These are phyloP conservation scores for Nadsonia starkeyi-henricii DNA, from an alignment of 1,139 yeast genomes.

Conservation along the genomic window DNA sequence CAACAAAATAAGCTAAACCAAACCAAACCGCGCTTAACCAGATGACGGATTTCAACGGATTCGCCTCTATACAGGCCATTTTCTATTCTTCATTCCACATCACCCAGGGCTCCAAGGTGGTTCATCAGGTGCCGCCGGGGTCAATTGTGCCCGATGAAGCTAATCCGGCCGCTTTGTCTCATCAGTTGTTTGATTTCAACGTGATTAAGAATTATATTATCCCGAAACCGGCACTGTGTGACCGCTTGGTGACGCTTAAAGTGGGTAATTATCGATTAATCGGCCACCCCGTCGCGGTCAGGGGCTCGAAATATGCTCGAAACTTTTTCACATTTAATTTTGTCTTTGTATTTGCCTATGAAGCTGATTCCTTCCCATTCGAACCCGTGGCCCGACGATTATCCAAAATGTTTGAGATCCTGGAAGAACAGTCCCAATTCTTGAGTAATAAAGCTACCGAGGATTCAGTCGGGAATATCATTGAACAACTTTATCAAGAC, in stretches of 20 bases:
- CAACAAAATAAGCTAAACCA: too few relatives aligned
- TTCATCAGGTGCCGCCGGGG: slow-evolving; percentile 77
- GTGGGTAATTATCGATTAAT: slow-evolving; percentile 57
- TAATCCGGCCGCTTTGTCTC: slow-evolving; percentile 24
- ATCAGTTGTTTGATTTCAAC: slow-evolving; percentile 62
- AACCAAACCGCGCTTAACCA: too few relatives aligned
- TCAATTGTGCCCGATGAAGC: slow-evolving; percentile 29
- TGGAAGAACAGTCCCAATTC: slow-evolving; percentile 78
- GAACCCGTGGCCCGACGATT: slow-evolving; percentile 73
- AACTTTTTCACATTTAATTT: slow-evolving; percentile 88
- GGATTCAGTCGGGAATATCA: slow-evolving; percentile 61
- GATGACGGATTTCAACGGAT: slow-evolving; percentile 32
- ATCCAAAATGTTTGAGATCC: slow-evolving; percentile 77
- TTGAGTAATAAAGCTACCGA: slow-evolving; percentile 32
- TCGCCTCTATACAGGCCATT: slow-evolving; percentile 71
- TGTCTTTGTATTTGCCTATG: slow-evolving; percentile 79
- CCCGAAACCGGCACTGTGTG: slow-evolving; percentile 86
- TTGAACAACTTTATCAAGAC: slow-evolving; percentile 85
- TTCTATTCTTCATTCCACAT: slow-evolving; percentile 92
- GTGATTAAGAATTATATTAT: slow-evolving; percentile 79
- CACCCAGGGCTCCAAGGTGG: slow-evolving; percentile 87
- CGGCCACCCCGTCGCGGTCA: slow-evolving; percentile 85
- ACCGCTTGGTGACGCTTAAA: slow-evolving; percentile 61
- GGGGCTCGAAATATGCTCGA: slow-evolving; percentile 62
- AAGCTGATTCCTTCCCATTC: slow-evolving; percentile 71